These are phyloP conservation scores for Emergomyces orientalis DNA, from an alignment of 2,329 filamentous ascomycete species.

Conservation along the genomic window DNA sequence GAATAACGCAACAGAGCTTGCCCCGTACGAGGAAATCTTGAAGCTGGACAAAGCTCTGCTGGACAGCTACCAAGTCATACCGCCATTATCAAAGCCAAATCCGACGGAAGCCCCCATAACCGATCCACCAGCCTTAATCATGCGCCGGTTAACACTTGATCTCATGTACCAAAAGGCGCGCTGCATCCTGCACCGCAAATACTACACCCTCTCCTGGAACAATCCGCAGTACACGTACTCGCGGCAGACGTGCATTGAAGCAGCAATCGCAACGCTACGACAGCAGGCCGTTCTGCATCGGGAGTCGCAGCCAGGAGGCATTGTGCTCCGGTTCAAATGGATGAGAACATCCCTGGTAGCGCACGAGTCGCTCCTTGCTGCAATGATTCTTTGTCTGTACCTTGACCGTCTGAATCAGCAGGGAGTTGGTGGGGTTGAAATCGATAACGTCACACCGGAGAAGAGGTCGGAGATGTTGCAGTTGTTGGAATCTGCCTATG, in stretches of 20 bases:
- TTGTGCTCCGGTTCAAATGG: constrained; percentile 46
- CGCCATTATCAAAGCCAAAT: constrained; percentile 15
- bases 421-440: background rate
- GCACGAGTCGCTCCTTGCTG: constrained; percentile 54
- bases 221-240: constrained; percentile 78
- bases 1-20: constrained; percentile 26
- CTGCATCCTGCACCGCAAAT: constrained; percentile 80
- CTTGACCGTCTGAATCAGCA: constrained; percentile 10
- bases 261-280: constrained; percentile 68
- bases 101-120: constrained; percentile 23
- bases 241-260: constrained; percentile 71
- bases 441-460: background rate
- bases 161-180: constrained; percentile 68
- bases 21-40: constrained; percentile 30
- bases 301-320: constrained; percentile 46
- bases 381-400: constrained; percentile 50
- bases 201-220: constrained; percentile 62
- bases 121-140: constrained; percentile 43
- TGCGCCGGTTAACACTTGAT: constrained; percentile 39
- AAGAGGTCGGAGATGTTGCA: constrained; percentile 8
- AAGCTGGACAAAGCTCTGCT: constrained; percentile 30
- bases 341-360: constrained; percentile 50
- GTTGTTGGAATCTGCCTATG: constrained; percentile 9
- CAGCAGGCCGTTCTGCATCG: constrained; percentile 65
- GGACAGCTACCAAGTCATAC: constrained; percentile 23